Conservation (phyloP, 441 rosid genomes). For the Aquilaria agallochum region DNA sequence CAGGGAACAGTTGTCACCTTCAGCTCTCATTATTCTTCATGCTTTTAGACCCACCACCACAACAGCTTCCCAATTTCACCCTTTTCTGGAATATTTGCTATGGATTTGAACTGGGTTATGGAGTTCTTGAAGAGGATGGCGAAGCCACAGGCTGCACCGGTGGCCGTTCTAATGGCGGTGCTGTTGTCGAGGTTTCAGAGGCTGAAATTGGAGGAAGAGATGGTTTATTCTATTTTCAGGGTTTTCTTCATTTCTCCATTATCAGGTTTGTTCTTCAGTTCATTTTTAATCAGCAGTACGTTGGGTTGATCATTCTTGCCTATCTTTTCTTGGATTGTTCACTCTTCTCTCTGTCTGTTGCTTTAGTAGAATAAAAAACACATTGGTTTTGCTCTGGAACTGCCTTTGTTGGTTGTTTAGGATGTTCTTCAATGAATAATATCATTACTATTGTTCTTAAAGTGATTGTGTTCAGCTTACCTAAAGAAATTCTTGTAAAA, state of each 20-base stretch:
- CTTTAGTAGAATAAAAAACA: no score
- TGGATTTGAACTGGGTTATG: slow-evolving; percentile 46
- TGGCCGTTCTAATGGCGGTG: slow-evolving; percentile 69
- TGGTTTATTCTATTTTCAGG: slow-evolving; percentile 61
- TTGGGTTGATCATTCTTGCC: slow-evolving; percentile 68
- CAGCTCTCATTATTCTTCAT: background rate
- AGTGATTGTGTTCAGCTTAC: no score
- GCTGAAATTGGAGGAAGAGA: slow-evolving; percentile 67
- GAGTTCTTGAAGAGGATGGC: slow-evolving; percentile 55
- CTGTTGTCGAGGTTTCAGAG: slow-evolving; percentile 49
- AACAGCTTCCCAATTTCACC: background rate
- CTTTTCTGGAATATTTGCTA: background rate
- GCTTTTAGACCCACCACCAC: background rate
- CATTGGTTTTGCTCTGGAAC: no score
- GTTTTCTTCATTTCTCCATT: slow-evolving; percentile 77
- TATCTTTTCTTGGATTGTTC: slow-evolving; percentile 72
- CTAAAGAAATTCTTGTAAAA: no score
- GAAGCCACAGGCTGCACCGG: slow-evolving; percentile 37
- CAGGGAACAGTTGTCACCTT: slow-evolving; percentile 29
- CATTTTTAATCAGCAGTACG: slow-evolving; percentile 50
- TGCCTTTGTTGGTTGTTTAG: no score
- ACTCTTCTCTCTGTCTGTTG: background rate
- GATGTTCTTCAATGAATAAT: background rate
- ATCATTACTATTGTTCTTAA: background rate
- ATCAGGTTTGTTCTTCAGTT: slow-evolving; percentile 88